Base-by-base conservation (phyloP, 805 yeast species). In the Candida piceae region DNA sequence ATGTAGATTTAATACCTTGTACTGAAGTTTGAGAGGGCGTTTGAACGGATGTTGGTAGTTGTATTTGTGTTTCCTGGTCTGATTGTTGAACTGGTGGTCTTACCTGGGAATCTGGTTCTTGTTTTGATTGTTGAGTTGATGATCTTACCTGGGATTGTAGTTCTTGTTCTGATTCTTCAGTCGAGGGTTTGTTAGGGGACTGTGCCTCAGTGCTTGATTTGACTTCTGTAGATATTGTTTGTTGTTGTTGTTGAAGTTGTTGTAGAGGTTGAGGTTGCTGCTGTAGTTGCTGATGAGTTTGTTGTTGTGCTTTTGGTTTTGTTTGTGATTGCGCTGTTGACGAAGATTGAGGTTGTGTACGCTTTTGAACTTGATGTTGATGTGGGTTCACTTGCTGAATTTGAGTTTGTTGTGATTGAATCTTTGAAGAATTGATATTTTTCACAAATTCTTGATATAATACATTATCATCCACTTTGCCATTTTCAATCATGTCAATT, bases 401-500 rank as follows among this genome's bases (percentile, higher is more conserved):
- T 13, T 21, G 19, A 24, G 24, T 12, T 19, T 18, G 11, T 7
- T 16, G 11, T 15, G 13, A n/a, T n/a, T n/a, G n/a, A n/a, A n/a
- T n/a, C n/a, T 31, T 35, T 29, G 5, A n/a, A 1, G 20, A 24
- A 8, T 26, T 17, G n/a, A 33, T 15, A 18, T 22, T 36, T 23
- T 44, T 39, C n/a, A 43, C 33, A 35, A 54, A 52, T 40, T 60
- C 65, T 29, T 49, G 42, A 15, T 46, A 38, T 13, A 63, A 40
- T 12, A 54, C 46, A 26, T 59, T 55, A 21, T 62, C 63, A 29
- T 67, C 69, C 45, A 67, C 52, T 35, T 59, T 59, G 1, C 74
- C 73, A 25, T 54, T 52, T 34, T 66, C 70, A 12, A 70, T 66
- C 44, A 56, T 49, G 18, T 62, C 64, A 7, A 70, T 67, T 38